Conservation (phyloP, 306 rosid species). For the Boehmeria nivea region DNA sequence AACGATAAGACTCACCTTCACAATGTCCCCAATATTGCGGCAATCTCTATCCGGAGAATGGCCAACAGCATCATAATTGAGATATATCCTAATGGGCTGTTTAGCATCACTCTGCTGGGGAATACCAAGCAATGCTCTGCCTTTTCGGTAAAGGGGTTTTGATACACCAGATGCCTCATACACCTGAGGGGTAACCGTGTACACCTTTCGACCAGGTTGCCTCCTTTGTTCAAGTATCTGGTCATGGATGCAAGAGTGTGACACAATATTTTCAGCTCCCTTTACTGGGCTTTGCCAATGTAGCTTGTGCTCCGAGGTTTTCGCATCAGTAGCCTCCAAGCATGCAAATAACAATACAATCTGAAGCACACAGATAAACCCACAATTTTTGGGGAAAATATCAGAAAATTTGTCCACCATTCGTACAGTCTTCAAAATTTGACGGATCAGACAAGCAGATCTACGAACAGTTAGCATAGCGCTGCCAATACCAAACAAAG, state of each 20-base stretch:
- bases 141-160: slow-evolving; percentile 53
- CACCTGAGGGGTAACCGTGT: slow-evolving; percentile 82
- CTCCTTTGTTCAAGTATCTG: slow-evolving; percentile 85
- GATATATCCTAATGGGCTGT: slow-evolving; percentile 82
- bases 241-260: slow-evolving; percentile 96
- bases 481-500: slow-evolving; percentile 6
- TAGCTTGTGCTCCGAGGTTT: slow-evolving; percentile 30
- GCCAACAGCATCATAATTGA: slow-evolving; percentile 97
- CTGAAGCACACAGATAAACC: slow-evolving; percentile 41
- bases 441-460: slow-evolving; percentile 13
- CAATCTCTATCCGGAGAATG: slow-evolving; percentile 94
- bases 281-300: slow-evolving; percentile 39
- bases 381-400: background rate
- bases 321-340: slow-evolving; percentile 45
- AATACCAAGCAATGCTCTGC: slow-evolving; percentile 71
- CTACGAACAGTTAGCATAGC: slow-evolving; percentile 8
- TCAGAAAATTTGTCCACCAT: background rate
- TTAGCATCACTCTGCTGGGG: slow-evolving; percentile 51
- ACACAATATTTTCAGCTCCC: slow-evolving; percentile 48
- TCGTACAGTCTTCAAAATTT: background rate
- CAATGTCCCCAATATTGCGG: slow-evolving; percentile 65
- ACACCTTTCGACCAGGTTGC: slow-evolving; percentile 86
- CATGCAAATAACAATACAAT: slow-evolving; percentile 49
- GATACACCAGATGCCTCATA: slow-evolving; percentile 41
- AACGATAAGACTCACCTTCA: slow-evolving; percentile 55